A percentile compares a stretch with the other conserved stretches of the same genome.
phyloP scores from a whole-genome alignment of 2,329 filamentous ascomycete genomes.

The Fusarium scirpi region DNA sequence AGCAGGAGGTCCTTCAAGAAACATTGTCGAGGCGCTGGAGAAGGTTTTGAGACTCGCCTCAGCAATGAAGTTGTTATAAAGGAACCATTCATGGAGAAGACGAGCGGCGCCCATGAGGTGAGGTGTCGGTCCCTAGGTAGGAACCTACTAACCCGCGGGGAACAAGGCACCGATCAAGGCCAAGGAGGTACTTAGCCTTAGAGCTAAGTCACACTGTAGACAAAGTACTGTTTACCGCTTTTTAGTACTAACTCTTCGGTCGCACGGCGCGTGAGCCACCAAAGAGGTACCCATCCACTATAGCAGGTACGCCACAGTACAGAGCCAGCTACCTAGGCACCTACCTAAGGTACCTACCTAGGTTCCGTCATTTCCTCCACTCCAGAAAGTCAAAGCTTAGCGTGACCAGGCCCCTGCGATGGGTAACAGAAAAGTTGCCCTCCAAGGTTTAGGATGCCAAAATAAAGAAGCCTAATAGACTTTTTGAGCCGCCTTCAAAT shows the following conservation, averaged over 20 bases:
- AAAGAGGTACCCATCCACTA: background rate
- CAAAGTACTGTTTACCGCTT: conserved; percentile 18
- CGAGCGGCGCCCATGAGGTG: conserved; percentile 27
- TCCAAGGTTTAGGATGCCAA: background rate
- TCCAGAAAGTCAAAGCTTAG: conserved; percentile 21
- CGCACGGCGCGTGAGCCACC: conserved; percentile 39
- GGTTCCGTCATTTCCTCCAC: conserved; percentile 34
- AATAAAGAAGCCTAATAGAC: background rate
- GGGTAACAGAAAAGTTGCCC: background rate
- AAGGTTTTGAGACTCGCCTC: background rate
- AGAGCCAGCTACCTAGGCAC: background rate
- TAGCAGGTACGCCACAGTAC: conserved; percentile 40
- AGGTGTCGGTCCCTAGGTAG: conserved; percentile 19
- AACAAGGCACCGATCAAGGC: conserved; percentile 13
- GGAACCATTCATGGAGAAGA: conserved; percentile 35
- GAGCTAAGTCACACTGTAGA: fast-evolving
- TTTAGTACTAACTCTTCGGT: conserved; percentile 20
- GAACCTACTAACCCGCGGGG: conserved; percentile 32
- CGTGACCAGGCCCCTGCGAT: background rate
- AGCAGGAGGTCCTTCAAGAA: conserved; percentile 18
- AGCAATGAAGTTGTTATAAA: conserved; percentile 36
- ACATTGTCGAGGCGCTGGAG: conserved; percentile 22
- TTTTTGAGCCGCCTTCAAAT: fast-evolving
- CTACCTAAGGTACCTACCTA: no score
- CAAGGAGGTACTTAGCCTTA: conserved; percentile 12